These are phyloP conservation scores for Cladosporium sp. DNA, from an alignment of 2,329 filamentous ascomycete genomes.

Conservation along the genomic window DNA sequence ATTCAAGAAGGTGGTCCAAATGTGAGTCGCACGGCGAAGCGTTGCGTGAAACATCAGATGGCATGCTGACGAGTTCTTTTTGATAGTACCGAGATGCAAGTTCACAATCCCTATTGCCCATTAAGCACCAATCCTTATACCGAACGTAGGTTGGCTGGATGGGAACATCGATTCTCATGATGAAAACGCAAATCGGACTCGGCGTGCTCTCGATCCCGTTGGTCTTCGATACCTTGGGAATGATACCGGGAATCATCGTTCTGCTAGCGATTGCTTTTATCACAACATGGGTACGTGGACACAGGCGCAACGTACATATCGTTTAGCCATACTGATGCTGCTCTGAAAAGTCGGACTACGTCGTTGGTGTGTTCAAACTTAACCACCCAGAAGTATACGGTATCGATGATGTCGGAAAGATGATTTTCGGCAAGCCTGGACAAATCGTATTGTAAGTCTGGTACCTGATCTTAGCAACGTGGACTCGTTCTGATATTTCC, in stretches of 20 bases:
- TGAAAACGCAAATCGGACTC: constrained; percentile 49
- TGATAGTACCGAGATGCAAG: constrained; percentile 4
- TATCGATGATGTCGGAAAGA: constrained; percentile 57
- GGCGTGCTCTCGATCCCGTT: constrained; percentile 51
- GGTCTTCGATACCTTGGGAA: constrained; percentile 48
- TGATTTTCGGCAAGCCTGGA: constrained; percentile 55
- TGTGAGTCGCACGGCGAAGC: neutral
- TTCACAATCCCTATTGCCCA: neutral
- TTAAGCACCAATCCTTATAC: neutral
- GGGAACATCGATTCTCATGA: constrained; percentile 48
- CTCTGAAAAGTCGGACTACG: constrained; percentile 41
- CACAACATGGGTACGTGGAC: constrained; percentile 45
- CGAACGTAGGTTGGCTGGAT: constrained; percentile 49
- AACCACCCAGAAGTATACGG: constrained; percentile 57
- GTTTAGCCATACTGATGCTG: neutral
- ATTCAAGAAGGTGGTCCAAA: constrained; percentile 24
- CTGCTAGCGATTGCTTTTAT: constrained; percentile 45
- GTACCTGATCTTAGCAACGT: neutral
- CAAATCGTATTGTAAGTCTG: constrained; percentile 46
- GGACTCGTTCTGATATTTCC: neutral
- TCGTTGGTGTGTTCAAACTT: constrained; percentile 55
- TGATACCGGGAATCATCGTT: constrained; percentile 51
- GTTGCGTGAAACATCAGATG: constrained; percentile 18
- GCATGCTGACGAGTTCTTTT: neutral
- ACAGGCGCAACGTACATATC: neutral